A percentile compares a stretch with the other conserved stretches of the same genome.
Evolutionary conservation across 371 early-diverging fungal species (phyloP).

Genomic region (Rhizomucor pusillus): DNA sequence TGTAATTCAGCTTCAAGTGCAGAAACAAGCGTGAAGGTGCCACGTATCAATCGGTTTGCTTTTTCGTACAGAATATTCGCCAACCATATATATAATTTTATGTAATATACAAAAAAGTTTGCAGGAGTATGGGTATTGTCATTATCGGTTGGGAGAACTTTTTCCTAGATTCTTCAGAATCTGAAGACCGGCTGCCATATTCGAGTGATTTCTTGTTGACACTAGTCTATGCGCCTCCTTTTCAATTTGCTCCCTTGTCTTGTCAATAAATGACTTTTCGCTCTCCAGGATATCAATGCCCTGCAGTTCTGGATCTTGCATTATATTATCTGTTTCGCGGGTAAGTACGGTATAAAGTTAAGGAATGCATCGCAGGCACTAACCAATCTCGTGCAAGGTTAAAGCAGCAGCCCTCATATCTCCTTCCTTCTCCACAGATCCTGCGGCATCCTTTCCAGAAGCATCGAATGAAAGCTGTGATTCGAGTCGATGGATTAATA

Average conservation of each 20-base stretch:
- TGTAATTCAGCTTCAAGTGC: no score
- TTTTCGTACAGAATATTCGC: no score
- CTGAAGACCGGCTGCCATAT: constrained; percentile 74
- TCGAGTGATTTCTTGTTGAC: constrained; percentile 66
- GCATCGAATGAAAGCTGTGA: constrained; percentile 41
- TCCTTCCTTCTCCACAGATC: constrained; percentile 28
- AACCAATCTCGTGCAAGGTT: constrained; percentile 55
- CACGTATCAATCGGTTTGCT: no score
- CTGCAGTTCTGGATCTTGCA: constrained; percentile 61
- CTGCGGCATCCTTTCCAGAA: not conserved
- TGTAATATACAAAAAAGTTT: no score
- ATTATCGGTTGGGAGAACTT: no score
- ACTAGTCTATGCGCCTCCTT: constrained; percentile 57
- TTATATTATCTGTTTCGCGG: constrained; percentile 39
- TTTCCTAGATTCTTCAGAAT: constrained; percentile 58
- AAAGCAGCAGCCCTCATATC: constrained; percentile 61
- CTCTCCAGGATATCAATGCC: constrained; percentile 65
- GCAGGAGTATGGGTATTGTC: no score
- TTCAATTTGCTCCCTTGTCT: constrained; percentile 43
- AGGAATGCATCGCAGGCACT: not conserved
- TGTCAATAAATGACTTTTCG: constrained; percentile 47
- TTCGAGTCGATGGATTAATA: constrained; percentile 61
- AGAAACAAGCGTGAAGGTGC: no score
- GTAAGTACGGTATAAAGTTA: not conserved
- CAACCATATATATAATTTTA: no score